phyloP scores from a whole-genome alignment of 2,329 filamentous ascomycete species.

The Fusarium sp. region DNA sequence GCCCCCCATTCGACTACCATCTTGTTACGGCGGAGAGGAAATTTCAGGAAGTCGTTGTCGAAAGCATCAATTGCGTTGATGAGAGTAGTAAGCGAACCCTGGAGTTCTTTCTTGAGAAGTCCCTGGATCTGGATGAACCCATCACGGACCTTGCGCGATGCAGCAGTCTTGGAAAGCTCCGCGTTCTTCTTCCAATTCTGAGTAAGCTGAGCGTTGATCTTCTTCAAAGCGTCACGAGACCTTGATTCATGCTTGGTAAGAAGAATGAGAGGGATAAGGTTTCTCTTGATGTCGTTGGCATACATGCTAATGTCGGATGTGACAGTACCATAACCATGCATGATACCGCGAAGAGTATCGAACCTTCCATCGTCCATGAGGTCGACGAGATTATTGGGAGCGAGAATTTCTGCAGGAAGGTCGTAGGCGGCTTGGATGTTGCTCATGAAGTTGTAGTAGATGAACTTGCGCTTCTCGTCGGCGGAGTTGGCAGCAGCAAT shows the following conservation, averaged over 20 bases:
- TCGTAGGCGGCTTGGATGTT: conserved; percentile 14
- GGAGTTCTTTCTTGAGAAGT: conserved; percentile 10
- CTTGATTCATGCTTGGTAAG: conserved; percentile 23
- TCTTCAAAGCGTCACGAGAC: neutral
- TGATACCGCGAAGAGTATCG: conserved; percentile 13
- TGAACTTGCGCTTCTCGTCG: conserved; percentile 14
- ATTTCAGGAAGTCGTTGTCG: conserved; percentile 21
- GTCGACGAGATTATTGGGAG: neutral
- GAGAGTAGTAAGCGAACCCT: neutral
- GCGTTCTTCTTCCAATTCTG: conserved; percentile 33
- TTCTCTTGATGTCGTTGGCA: conserved; percentile 22
- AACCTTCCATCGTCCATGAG: neutral
- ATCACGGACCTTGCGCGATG: conserved; percentile 27
- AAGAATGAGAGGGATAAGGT: conserved; percentile 5
- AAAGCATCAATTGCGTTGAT: conserved; percentile 18
- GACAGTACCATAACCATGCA: conserved; percentile 21
- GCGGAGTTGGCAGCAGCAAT: neutral
- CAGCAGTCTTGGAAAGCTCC: conserved; percentile 25
- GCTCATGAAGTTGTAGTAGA: conserved; percentile 14
- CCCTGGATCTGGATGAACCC: conserved; percentile 24
- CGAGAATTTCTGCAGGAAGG: neutral
- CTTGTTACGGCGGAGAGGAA: conserved; percentile 21
- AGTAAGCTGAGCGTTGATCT: conserved; percentile 21
- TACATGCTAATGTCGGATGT: conserved; percentile 16
- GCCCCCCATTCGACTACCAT: conserved; percentile 28